Conservation (phyloP, 1,139 yeast genomes). For the Dujonia santamariae region DNA sequence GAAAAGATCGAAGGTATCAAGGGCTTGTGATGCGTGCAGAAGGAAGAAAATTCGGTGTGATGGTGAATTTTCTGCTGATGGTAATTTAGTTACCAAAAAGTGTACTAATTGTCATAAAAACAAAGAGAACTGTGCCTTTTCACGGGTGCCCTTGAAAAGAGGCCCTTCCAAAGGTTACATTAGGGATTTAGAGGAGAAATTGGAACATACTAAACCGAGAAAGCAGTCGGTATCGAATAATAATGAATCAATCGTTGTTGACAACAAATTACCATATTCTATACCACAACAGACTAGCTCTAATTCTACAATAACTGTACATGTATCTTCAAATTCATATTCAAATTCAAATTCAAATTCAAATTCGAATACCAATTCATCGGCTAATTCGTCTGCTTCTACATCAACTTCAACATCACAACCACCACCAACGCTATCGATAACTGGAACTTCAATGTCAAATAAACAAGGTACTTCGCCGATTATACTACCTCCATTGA, state of each 20-base stretch:
- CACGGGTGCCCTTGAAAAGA: slow-evolving; percentile 67
- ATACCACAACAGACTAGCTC: too few relatives aligned
- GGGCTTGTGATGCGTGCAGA: slow-evolving; percentile 70
- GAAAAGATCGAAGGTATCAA: slow-evolving; percentile 61
- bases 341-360: background rate
- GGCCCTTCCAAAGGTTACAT: slow-evolving; percentile 76
- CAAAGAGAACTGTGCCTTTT: slow-evolving; percentile 57
- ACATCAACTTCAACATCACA: too few relatives aligned
- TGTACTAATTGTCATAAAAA: slow-evolving; percentile 59
- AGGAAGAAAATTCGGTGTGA: slow-evolving; percentile 63
- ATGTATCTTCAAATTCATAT: too few relatives aligned
- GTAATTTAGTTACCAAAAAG: slow-evolving; percentile 43
- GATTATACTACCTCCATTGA: slow-evolving; percentile 26
- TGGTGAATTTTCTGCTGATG: slow-evolving; percentile 44
- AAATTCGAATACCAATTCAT: slow-evolving; percentile 4
- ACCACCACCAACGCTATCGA: slow-evolving; percentile 3
- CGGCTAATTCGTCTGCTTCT: slow-evolving; percentile 10
- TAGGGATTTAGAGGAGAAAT: slow-evolving; percentile 38
- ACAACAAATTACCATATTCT: too few relatives aligned
- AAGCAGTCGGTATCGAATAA: slow-evolving; percentile 1
- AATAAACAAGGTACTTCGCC: slow-evolving; percentile 12
- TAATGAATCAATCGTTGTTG: too few relatives aligned
- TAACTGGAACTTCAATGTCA: slow-evolving; percentile 3
- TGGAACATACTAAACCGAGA: slow-evolving; percentile 13
- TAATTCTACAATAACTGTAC: too few relatives aligned